Evolutionary conservation across 352 stramenopile genomes (phyloP), one percentile per base, ranked within the genome.

Genomic region (Thraustochytrium striatum): DNA sequence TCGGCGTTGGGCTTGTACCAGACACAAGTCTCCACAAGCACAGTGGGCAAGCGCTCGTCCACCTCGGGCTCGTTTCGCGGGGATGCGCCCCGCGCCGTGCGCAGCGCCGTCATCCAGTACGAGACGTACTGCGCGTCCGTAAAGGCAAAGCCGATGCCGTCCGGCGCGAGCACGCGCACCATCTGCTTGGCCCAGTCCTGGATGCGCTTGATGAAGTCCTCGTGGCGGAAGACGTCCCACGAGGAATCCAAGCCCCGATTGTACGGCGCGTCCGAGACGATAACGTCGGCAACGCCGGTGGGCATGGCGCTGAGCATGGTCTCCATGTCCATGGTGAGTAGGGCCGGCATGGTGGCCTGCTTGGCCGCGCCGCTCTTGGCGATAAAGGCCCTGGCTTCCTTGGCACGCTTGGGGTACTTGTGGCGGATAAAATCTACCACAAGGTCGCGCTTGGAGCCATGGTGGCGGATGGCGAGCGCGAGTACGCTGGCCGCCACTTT

Each of bases 91-190:
- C 65, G 39, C 33, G 65, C 65, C 30, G 65, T 75, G 41, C 65
- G 41, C 32, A 75, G 65, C 35, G 25, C 65, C 21, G 65, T 30
- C 41, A 75, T 75, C 65, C 65, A 75, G 33, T 75, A 75, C 11
- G 44, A 62, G 5, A 36, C 44, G n/a, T 75, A 75, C 9, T 59
- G 8, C 3, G 25, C 38, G 44, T 75, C 65, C 5, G 65, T 61
- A 32, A 75, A 75, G 13, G 65, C 65, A 41, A 75, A 75, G 25
- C 65, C 65, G 50, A 75, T 75, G 16, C 65, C 65, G 19, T 75
- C 65, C 11, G 65, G 65, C 13, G 65, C 13, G 5, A 75, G 25
- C 3, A 8, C 21, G 44, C 52, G 43, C 44, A 75, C 65, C 41
- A 75, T 58, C 39, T 43, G 65, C 13, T 41, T 21, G 21, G 65